Conservation (phyloP, 176 grass and related monocot species). For the Dactylis glomerata region DNA sequence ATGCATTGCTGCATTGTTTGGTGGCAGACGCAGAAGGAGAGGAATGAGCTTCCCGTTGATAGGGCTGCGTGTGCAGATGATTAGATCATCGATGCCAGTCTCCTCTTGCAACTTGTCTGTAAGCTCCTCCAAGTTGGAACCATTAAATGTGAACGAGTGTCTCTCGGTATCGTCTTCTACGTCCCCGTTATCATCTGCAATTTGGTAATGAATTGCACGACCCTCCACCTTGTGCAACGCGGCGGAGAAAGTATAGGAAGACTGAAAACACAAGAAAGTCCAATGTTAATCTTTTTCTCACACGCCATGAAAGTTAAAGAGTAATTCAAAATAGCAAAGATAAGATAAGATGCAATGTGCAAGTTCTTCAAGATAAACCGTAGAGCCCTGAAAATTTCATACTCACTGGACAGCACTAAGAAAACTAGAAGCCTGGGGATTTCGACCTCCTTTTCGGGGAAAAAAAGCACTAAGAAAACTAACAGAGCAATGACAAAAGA, state of each 20-base stretch:
- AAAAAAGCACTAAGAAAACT: background rate
- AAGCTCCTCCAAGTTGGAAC: slow-evolving; percentile 64
- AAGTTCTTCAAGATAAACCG: background rate
- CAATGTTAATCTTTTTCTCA: slow-evolving; percentile 20
- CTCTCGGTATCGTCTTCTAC: slow-evolving; percentile 49
- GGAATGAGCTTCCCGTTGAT: slow-evolving; percentile 65
- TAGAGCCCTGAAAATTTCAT: background rate
- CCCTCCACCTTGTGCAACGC: slow-evolving; percentile 70
- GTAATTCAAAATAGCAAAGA: background rate
- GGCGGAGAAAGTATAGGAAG: slow-evolving; percentile 38
- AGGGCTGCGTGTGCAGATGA: slow-evolving; percentile 65
- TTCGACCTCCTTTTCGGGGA: too few species aligned
- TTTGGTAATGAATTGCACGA: slow-evolving; percentile 60
- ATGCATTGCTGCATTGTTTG: slow-evolving; percentile 76
- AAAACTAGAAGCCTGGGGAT: too few species aligned
- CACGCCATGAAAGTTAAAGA: background rate
- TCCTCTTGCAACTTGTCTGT: slow-evolving; percentile 60
- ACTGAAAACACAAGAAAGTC: slow-evolving; percentile 34
- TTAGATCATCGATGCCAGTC: slow-evolving; percentile 50
- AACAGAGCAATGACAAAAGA: background rate
- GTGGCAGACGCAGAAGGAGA: slow-evolving; percentile 70
- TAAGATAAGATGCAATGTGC: background rate
- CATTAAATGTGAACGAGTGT: slow-evolving; percentile 62
- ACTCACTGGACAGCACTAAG: background rate
- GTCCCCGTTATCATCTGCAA: slow-evolving; percentile 68